Conservation (phyloP, 164 flowering plant species). For the Kingdonia uniflora region DNA sequence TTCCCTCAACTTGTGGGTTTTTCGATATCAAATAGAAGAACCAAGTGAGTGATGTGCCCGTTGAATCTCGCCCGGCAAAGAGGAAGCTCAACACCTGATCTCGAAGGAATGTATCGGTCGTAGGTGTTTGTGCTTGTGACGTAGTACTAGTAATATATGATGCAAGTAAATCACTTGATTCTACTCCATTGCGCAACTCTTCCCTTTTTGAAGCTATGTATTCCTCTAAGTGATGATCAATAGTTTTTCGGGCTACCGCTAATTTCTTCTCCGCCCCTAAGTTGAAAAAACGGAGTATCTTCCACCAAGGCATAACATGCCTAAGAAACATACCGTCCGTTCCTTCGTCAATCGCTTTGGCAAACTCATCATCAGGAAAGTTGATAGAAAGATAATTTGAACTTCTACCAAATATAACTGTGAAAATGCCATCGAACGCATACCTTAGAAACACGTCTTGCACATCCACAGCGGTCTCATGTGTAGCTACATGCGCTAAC, state of each 20-base stretch:
- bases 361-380: neutral
- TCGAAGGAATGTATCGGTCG: too few relatives aligned
- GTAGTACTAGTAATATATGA: neutral
- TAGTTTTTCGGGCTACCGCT: neutral
- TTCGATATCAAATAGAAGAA: too few relatives aligned
- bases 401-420: neutral
- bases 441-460: neutral
- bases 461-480: neutral
- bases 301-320: conserved; percentile 1
- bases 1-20: too few relatives aligned
- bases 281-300: neutral
- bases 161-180: neutral
- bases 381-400: neutral
- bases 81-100: too few relatives aligned
- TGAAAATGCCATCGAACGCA: neutral
- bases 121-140: too few relatives aligned
- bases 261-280: neutral
- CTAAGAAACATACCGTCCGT: neutral
- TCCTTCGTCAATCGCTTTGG: neutral
- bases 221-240: neutral
- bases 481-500: neutral
- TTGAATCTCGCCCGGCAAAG: too few relatives aligned
- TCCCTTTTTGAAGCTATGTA: neutral
- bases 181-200: neutral
- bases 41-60: too few relatives aligned